Percentiles rank a stretch among this genome's conserved stretches.
Conservation (phyloP, 169 alveolate species). For the Plasmodium ovale region DNA sequence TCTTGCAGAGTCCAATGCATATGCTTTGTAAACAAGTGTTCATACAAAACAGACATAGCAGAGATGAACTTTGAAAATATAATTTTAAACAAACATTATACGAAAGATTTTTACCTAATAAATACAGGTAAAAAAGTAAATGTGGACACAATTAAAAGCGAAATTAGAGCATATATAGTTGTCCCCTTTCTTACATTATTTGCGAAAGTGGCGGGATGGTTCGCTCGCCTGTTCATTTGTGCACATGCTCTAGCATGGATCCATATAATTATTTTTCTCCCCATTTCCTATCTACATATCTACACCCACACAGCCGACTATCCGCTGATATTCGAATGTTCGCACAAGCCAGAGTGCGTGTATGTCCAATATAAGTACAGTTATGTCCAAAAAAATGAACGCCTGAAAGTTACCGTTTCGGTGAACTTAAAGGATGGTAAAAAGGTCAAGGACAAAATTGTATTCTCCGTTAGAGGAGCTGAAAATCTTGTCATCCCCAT, state of each 20-base stretch:
- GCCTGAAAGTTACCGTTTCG: constrained; percentile 8
- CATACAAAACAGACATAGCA: constrained; percentile 9
- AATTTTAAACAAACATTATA: constrained; percentile 37
- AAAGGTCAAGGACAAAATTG: constrained; percentile 65
- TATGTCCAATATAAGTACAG: constrained; percentile 25
- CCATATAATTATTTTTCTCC: background rate
- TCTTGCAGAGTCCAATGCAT: constrained; percentile 32
- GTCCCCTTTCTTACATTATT: too few relatives aligned
- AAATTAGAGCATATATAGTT: too few relatives aligned
- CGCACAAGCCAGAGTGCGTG: constrained; percentile 40
- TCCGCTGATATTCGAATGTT: constrained; percentile 29
- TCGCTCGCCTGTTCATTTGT: background rate
- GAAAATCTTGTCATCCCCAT: constrained; percentile 36
- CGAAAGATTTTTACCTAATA: constrained; percentile 32
- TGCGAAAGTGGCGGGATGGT: too few relatives aligned
- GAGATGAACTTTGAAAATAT: constrained; percentile 53
- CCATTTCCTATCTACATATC: too few relatives aligned
- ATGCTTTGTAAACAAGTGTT: constrained; percentile 16
- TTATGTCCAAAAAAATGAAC: constrained; percentile 47
- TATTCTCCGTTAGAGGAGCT: constrained; percentile 27
- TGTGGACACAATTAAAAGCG: too few relatives aligned
- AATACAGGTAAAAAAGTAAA: constrained; percentile 30
- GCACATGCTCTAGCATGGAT: background rate
- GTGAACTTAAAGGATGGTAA: constrained; percentile 36
- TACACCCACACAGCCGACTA: constrained; percentile 55